Conservation (phyloP, 768 basidiomycete species). For the Tricholoma sp. region DNA sequence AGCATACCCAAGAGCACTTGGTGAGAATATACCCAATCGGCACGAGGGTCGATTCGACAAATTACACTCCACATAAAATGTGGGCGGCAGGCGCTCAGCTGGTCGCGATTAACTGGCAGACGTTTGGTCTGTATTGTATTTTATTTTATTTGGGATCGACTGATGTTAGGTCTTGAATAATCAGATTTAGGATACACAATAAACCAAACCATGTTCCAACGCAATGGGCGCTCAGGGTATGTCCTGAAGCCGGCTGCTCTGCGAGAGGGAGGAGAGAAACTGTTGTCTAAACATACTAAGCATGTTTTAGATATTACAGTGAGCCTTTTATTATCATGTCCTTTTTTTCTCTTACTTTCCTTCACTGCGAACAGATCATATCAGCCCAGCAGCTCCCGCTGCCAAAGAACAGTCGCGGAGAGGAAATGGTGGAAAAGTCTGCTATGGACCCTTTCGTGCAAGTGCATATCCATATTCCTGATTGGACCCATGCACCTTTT, state of each 20-base stretch:
- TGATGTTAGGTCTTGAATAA: not conserved
- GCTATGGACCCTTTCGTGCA: constrained; percentile 75
- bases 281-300: constrained; percentile 45
- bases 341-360: not conserved
- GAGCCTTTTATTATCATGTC: constrained; percentile 3
- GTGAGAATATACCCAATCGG: constrained; percentile 87
- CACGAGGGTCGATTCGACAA: constrained; percentile 72
- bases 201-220: constrained; percentile 93
- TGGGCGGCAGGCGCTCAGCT: constrained; percentile 90
- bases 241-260: constrained; percentile 85
- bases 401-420: constrained; percentile 56
- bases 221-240: constrained; percentile 85
- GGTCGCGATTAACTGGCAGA: constrained; percentile 97
- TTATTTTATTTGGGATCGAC: not conserved
- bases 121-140: constrained; percentile 57
- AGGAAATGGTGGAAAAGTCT: constrained; percentile 53
- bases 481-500: constrained; percentile 46
- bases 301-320: constrained; percentile 67
- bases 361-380: constrained; percentile 35
- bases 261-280: constrained; percentile 56
- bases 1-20: constrained; percentile 80
- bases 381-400: constrained; percentile 90
- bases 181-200: constrained; percentile 87
- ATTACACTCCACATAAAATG: constrained; percentile 83
- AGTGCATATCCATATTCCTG: constrained; percentile 71